phyloP scores from a whole-genome alignment of 352 stramenopile species.

The Pythium insidiosum region DNA sequence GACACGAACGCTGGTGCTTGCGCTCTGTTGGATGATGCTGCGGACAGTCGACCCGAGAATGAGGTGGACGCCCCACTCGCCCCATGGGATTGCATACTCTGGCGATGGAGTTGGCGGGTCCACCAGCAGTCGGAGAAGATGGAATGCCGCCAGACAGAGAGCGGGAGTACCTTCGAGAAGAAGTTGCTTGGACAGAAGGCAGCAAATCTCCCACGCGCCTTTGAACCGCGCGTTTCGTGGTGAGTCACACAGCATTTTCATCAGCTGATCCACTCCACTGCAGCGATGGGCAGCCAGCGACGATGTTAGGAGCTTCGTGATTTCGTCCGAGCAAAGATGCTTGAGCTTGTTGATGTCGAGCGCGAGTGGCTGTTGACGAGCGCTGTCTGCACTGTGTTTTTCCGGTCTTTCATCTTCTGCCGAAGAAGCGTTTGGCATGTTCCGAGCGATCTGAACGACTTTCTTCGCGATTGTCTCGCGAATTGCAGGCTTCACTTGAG shows the following conservation, averaged over 20 bases:
- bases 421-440: slow-evolving; percentile 11
- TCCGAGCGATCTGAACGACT: slow-evolving; percentile 60
- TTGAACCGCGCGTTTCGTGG: slow-evolving; percentile 31
- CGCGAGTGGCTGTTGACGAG: slow-evolving; percentile 35
- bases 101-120: slow-evolving; percentile 22
- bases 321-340: slow-evolving; percentile 39
- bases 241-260: slow-evolving; percentile 26
- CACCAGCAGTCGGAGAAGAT: slow-evolving; percentile 47
- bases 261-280: slow-evolving; percentile 47
- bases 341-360: slow-evolving; percentile 55
- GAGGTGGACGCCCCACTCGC: slow-evolving; percentile 72
- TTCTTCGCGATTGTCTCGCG: slow-evolving; percentile 63
- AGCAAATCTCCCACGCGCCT: slow-evolving; percentile 65
- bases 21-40: slow-evolving; percentile 63
- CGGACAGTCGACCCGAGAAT: slow-evolving; percentile 69
- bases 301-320: slow-evolving; percentile 46
- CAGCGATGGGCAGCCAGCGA: slow-evolving; percentile 26
- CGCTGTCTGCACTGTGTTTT: slow-evolving; percentile 41
- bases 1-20: slow-evolving; percentile 54
- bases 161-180: slow-evolving; percentile 34
- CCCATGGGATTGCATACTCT: slow-evolving; percentile 63
- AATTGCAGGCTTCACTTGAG: slow-evolving; percentile 56
- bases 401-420: slow-evolving; percentile 2
- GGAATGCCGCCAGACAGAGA: slow-evolving; percentile 44
- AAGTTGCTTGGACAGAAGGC: slow-evolving; percentile 58